Evolutionary conservation across 176 grass and related monocot genomes (phyloP), one percentile per base, ranked within the genome.

Genomic region (Zoysia pacifica): DNA sequence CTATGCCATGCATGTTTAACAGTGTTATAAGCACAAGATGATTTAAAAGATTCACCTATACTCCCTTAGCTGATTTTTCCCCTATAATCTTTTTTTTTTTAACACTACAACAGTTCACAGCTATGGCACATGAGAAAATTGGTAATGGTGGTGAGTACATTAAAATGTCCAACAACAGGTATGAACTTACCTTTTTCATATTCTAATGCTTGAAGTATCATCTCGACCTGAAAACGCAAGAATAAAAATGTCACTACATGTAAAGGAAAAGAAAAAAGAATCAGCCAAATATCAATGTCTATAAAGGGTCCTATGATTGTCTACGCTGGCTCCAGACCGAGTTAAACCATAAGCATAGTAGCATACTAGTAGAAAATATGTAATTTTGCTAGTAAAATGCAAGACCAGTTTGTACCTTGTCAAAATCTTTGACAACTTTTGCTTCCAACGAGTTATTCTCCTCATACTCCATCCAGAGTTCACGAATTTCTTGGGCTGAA

Each of bases 381-480:
- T 68, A 38, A 69, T 85, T 4, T 13, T 40, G 39, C 11, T 38
- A 65, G n/a, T 13, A 71, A 67, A n/a, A 76, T 58, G 42, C 49
- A 74, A 13, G 28, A 28, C 0, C 76, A 72, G 28, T 28, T 13
- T 50, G 49, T 86, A 96, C 97, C 85, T 99, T 99, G 55, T 99
- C 97, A 91, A 99, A 99, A 93, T 96, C 97, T 82, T 99, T 99
- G 46, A 99, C 93, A 77, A 99, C 85, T 68, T 91, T 99, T 45
- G 97, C 97, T 80, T 96, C 93, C 50, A 89, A 69, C 49, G 93
- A 90, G 40, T 90, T 82, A 88, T 98, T 99, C 5, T 86, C 58
- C 75, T 99, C 97, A 77, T 99, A 96, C 81, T 99, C 97, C 86
- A 91, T 91, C 97, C 93, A 99, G 16, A 99, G 92, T 80, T 99